Evolutionary conservation across 176 grass and related monocot genomes (phyloP).

Genomic region (Thalia dealbata): DNA sequence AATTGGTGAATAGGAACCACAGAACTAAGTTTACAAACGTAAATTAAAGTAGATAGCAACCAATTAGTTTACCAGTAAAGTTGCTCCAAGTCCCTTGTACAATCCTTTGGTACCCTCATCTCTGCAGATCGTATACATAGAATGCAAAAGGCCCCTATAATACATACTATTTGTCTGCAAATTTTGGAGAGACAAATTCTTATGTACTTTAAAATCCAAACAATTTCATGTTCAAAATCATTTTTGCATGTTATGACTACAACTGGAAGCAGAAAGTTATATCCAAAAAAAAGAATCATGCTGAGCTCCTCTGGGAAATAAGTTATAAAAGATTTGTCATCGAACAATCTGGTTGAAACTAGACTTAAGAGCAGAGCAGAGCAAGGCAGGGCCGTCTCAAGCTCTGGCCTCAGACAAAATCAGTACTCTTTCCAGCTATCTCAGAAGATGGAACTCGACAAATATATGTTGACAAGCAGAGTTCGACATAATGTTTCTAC

Average conservation of each 20-base stretch:
- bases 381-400: background rate
- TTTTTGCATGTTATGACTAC: background rate
- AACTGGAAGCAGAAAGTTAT: background rate
- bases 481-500: background rate
- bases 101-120: slow-evolving; percentile 75
- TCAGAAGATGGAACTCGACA: background rate
- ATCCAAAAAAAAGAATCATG: background rate
- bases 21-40: background rate
- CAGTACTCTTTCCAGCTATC: background rate
- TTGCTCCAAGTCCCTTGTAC: slow-evolving; percentile 94
- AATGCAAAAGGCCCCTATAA: slow-evolving; percentile 91
- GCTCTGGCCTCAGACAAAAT: background rate
- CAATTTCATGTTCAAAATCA: background rate
- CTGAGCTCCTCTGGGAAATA: background rate
- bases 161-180: slow-evolving; percentile 81
- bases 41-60: slow-evolving; percentile 1
- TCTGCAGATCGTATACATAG: slow-evolving; percentile 71
- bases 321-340: background rate
- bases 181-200: slow-evolving; percentile 13
- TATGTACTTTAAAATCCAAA: background rate
- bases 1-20: background rate
- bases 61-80: slow-evolving; percentile 48
- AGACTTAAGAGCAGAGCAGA: background rate
- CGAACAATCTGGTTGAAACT: background rate
- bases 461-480: background rate